A percentile compares a stretch with the other conserved stretches of the same genome.
These are phyloP conservation scores for Penicillium antarcticum DNA, from an alignment of 495 filamentous ascomycete species.

Conservation along the genomic window DNA sequence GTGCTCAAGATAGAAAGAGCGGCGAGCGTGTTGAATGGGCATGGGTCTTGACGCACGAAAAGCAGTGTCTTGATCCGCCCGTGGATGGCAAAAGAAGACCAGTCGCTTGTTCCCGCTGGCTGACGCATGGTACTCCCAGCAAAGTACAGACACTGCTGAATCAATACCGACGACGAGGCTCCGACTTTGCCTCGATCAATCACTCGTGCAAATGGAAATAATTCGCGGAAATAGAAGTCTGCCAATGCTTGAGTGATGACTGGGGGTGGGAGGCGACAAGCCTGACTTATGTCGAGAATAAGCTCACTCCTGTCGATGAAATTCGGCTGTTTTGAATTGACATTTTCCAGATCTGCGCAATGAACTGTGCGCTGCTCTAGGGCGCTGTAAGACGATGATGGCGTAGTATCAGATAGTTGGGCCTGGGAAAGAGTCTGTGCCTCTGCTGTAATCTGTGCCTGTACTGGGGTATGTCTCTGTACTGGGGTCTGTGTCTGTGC, in stretches of 20 bases:
- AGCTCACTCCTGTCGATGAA: slow-evolving; percentile 1
- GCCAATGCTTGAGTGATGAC: slow-evolving; percentile 3
- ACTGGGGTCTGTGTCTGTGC: background rate
- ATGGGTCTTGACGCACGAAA: slow-evolving; percentile 8
- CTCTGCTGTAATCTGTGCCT: too few species aligned
- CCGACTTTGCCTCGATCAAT: slow-evolving; percentile 4
- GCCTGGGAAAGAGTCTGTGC: too few species aligned
- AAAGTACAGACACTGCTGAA: slow-evolving; percentile 15
- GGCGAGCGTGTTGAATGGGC: slow-evolving; percentile 6
- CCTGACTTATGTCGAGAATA: slow-evolving; percentile 6
- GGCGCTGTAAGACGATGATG: background rate
- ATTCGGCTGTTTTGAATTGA: background rate
- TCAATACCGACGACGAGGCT: slow-evolving; percentile 2
- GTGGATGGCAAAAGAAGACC: slow-evolving; percentile 10
- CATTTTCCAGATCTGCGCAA: background rate
- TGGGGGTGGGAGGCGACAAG: background rate
- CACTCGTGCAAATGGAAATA: slow-evolving; percentile 8
- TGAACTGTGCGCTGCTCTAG: background rate
- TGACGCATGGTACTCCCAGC: slow-evolving; percentile 15
- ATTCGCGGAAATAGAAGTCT: slow-evolving; percentile 13
- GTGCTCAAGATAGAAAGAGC: slow-evolving; percentile 8
- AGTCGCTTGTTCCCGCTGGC: slow-evolving; percentile 1
- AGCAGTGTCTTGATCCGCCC: slow-evolving; percentile 15
- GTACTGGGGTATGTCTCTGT: too few species aligned
- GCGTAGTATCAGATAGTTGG: background rate